Evolutionary conservation across 202 grass and related monocot species (phyloP).

Genomic region (Bolboschoenoplectus hybrid): DNA sequence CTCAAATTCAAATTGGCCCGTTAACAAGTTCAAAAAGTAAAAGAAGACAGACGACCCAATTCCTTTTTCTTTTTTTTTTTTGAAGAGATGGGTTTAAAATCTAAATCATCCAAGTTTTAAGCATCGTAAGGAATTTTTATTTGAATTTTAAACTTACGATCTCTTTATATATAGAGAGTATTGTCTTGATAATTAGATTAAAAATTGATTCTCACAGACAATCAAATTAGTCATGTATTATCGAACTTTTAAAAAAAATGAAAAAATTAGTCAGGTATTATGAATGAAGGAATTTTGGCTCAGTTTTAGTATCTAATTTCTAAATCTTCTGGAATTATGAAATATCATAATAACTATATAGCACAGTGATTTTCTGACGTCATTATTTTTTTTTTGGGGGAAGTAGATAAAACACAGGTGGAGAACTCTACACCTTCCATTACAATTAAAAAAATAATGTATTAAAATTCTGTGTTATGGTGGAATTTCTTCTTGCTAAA

Average conservation of each 20-base stretch:
- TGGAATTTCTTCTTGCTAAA: background rate
- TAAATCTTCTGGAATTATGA: background rate
- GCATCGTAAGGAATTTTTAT: too few relatives aligned
- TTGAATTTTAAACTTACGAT: too few relatives aligned
- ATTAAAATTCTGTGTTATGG: background rate
- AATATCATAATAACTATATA: background rate
- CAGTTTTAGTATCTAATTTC: background rate
- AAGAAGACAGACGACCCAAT: too few relatives aligned
- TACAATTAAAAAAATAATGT: background rate
- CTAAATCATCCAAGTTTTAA: too few relatives aligned
- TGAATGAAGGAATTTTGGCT: background rate
- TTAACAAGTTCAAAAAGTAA: background rate
- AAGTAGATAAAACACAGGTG: background rate
- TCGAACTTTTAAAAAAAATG: too few relatives aligned
- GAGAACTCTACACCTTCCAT: conserved; percentile 8
- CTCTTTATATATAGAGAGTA: too few relatives aligned
- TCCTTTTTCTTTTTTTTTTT: too few relatives aligned
- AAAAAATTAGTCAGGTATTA: background rate
- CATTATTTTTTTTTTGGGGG: background rate
- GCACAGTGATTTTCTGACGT: background rate
- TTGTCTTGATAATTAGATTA: too few relatives aligned
- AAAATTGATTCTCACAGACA: too few relatives aligned
- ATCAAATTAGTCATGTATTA: too few relatives aligned
- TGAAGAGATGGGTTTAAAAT: too few relatives aligned
- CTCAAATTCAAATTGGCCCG: background rate